These are phyloP conservation scores for Trametes maxima DNA, from an alignment of 768 basidiomycete genomes.

Conservation along the genomic window DNA sequence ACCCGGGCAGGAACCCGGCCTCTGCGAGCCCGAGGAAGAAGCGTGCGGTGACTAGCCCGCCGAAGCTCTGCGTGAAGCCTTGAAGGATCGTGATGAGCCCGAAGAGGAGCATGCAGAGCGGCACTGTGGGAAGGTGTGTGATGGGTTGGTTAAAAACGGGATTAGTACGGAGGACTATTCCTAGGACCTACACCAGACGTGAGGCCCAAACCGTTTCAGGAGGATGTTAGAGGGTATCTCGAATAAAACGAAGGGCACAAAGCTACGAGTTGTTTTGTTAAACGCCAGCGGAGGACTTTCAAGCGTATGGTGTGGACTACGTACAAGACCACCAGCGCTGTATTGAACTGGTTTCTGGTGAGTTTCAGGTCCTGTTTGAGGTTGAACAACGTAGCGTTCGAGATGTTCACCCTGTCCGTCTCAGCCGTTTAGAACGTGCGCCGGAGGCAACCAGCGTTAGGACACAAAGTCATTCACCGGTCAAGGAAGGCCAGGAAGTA, in stretches of 20 bases:
- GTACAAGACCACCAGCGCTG: slow-evolving; percentile 36
- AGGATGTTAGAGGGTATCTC: slow-evolving; percentile 41
- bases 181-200: slow-evolving; percentile 34
- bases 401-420: slow-evolving; percentile 32
- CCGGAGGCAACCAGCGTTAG: too few relatives aligned
- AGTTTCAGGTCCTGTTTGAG: slow-evolving; percentile 34
- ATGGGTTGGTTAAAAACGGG: not conserved
- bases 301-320: slow-evolving; percentile 2
- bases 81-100: slow-evolving; percentile 40
- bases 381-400: slow-evolving; percentile 35
- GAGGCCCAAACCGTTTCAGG: slow-evolving; percentile 38
- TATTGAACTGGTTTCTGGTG: slow-evolving; percentile 32
- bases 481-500: slow-evolving; percentile 48
- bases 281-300: not conserved
- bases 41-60: slow-evolving; percentile 41
- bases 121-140: slow-evolving; percentile 27
- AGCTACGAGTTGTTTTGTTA: slow-evolving; percentile 17
- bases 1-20: slow-evolving; percentile 35
- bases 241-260: slow-evolving; percentile 36
- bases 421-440: not conserved
- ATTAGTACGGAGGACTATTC: not conserved
- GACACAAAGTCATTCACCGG: slow-evolving; percentile 21
- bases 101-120: slow-evolving; percentile 39
- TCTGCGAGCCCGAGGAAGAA: slow-evolving; percentile 7
- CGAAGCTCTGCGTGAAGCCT: slow-evolving; percentile 36